Base-by-base conservation (phyloP, 148 eudicot genomes). In the Limonium bicolor region DNA sequence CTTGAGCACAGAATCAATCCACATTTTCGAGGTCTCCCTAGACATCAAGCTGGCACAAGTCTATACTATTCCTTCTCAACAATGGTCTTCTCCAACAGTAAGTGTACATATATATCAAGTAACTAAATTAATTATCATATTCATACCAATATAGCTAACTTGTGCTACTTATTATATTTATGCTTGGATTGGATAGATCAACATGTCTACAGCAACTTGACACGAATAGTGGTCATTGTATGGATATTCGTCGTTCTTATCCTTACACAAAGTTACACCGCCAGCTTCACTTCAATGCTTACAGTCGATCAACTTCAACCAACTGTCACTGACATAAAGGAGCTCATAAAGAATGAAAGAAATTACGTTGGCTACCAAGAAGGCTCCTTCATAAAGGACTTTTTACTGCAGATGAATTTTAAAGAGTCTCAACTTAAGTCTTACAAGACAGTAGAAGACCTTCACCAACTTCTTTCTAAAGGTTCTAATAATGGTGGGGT, bases 1-100 rank as follows among this genome's bases (percentile, higher is more conserved):
- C 68, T 80, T 20, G 95, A 80, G 53, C 90, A 80, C 55, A 71
- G 80, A 4, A 59, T 73, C 17, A 80, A 77, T 48, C 56, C 59
- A 32, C 73, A 70, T 32, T 76, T 78, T 31, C 53, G 78, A 34
- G 84, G 80, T 5, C 71, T 83, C 3, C 73, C 72, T 3, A 11
- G 12, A 38, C 20, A 77, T 39, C 95, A 74, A 64, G 62, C 65
- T 22, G 82, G 90, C 20, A 67, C 71, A 40, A 74, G 76, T 15
- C 60, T 80, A 9, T 85, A 74, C 72, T 85, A 80, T 55, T 58
- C 90, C 20, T 74, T 85, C 63, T 74, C 90, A 5, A 65, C 80
- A 4, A 66, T 85, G 46, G 82, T 77, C 35, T 85, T 85, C 43
- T 71, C 94, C 4, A 78, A 84, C 26, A 76, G 88, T 84, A 61